Percentiles rank a stretch among this genome's conserved stretches.
These are phyloP conservation scores for Haplosporangium sp. DNA, from an alignment of 371 early-diverging fungal genomes.

Conservation along the genomic window DNA sequence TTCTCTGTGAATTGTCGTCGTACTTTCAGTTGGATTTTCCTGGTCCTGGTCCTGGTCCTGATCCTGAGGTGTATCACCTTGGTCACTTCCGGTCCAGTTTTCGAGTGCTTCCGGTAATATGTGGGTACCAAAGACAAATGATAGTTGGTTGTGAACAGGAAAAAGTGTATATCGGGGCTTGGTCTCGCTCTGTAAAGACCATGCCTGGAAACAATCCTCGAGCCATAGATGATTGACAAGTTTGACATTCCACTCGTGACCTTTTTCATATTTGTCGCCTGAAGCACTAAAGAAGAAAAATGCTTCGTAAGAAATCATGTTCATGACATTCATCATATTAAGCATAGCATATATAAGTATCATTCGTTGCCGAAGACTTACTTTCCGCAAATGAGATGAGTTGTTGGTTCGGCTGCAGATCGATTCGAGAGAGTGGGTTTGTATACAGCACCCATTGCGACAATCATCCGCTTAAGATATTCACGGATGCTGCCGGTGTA, in stretches of 20 bases:
- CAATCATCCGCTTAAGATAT: constrained; percentile 74
- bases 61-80: background rate
- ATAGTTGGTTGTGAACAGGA: constrained; percentile 53
- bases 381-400: constrained; percentile 81
- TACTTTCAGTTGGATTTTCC: no score
- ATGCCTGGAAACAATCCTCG: constrained; percentile 78
- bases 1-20: background rate
- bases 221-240: constrained; percentile 93
- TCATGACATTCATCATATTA: no score
- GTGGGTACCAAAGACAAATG: constrained; percentile 40
- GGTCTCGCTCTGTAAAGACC: constrained; percentile 65
- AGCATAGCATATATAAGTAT: no score
- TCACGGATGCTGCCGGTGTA: constrained; percentile 76
- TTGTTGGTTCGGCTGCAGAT: constrained; percentile 54
- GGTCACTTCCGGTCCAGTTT: constrained; percentile 20
- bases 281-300: constrained; percentile 47
- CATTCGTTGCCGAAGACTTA: constrained; percentile 37
- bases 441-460: constrained; percentile 73
- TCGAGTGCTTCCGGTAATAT: constrained; percentile 27
- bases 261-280: constrained; percentile 75
- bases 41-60: background rate
- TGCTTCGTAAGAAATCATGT: background rate
- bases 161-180: constrained; percentile 68
- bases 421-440: constrained; percentile 66
- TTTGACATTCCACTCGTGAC: constrained; percentile 70